These are phyloP conservation scores for Ambrosiella cleistominuta DNA, from an alignment of 2,329 filamentous ascomycete genomes.

Conservation along the genomic window DNA sequence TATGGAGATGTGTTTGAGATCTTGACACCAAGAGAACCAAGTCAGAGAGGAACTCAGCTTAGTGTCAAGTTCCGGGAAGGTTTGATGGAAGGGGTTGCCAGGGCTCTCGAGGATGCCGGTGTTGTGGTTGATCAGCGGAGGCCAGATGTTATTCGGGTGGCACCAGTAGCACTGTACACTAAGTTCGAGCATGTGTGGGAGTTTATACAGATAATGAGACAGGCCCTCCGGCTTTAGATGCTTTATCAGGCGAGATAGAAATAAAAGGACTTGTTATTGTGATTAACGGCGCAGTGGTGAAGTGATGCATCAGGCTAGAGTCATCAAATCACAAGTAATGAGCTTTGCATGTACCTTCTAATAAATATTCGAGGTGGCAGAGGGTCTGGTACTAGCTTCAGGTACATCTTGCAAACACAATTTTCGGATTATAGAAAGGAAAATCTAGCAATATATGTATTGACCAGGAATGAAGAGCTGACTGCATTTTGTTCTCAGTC, in stretches of 20 bases:
- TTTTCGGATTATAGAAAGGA: neutral
- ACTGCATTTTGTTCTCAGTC: no score
- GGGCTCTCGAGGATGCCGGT: slow-evolving; percentile 45
- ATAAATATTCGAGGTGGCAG: no score
- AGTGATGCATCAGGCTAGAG: no score
- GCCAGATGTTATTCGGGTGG: slow-evolving; percentile 69
- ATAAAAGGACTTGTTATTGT: neutral
- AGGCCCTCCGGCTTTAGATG: slow-evolving; percentile 16
- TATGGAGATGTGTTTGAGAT: slow-evolving; percentile 33
- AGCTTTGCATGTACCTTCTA: no score
- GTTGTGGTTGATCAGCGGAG: slow-evolving; percentile 70
- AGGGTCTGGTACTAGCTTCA: no score
- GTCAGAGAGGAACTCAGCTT: slow-evolving; percentile 59
- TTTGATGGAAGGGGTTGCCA: slow-evolving; percentile 50
- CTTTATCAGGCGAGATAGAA: neutral
- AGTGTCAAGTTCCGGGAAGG: slow-evolving; percentile 53
- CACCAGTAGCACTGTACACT: slow-evolving; percentile 73
- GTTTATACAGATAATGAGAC: slow-evolving; percentile 27
- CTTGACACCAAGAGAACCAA: slow-evolving; percentile 52
- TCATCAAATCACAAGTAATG: no score
- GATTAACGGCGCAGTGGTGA: neutral
- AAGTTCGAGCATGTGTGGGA: slow-evolving; percentile 52
- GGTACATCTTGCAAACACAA: neutral
- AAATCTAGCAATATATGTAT: neutral
- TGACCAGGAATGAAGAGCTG: neutral